Conservation (phyloP, 345 rosid genomes). For the Gossypium turneri region DNA sequence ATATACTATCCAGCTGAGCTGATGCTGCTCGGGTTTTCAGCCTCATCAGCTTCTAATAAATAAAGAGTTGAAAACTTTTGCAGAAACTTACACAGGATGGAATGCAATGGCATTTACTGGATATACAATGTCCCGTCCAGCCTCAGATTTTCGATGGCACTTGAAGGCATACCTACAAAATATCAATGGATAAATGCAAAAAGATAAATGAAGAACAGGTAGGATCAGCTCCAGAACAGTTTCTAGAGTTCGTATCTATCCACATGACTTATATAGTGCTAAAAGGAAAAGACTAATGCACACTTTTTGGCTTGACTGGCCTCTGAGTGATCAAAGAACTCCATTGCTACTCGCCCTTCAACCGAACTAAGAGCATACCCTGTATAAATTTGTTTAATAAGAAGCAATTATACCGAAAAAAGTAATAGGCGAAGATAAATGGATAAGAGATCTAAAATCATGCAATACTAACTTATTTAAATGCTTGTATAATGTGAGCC, state of each 20-base stretch:
- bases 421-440: background rate
- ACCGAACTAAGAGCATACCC: constrained; percentile 99
- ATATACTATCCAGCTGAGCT: background rate
- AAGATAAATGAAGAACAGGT: background rate
- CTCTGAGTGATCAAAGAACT: constrained; percentile 87
- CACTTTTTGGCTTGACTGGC: constrained; percentile 96
- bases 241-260: background rate
- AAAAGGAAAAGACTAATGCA: constrained; percentile 9
- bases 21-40: background rate
- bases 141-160: constrained; percentile 97
- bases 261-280: background rate
- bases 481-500: background rate
- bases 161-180: constrained; percentile 89
- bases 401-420: background rate
- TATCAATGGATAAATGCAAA: constrained; percentile 10
- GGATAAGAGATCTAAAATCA: background rate
- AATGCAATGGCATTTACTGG: constrained; percentile 96
- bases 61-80: background rate
- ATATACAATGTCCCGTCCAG: constrained; percentile 91
- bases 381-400: constrained; percentile 33
- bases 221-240: background rate
- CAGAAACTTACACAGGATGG: constrained; percentile 89
- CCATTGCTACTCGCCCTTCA: constrained; percentile 97
- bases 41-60: background rate
- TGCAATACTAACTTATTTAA: background rate